These are phyloP conservation scores for Hypoxylon intermedium DNA, from an alignment of 495 filamentous ascomycete species.

Conservation along the genomic window DNA sequence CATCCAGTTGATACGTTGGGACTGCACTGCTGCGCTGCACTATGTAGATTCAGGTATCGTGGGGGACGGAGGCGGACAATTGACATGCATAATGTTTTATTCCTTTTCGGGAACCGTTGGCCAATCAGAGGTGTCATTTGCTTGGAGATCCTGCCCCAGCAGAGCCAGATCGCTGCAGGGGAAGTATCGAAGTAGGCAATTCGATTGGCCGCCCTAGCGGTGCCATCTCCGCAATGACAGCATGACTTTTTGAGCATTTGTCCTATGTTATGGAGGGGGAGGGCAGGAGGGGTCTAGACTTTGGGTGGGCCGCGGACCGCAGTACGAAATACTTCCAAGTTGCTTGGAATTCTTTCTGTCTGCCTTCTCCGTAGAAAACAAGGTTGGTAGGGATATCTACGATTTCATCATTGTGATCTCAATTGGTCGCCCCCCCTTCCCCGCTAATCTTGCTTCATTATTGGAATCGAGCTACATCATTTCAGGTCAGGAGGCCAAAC, in stretches of 20 bases:
- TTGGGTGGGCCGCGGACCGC: too few species aligned
- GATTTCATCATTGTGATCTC: conserved; percentile 34
- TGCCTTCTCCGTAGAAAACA: neutral
- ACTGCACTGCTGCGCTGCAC: neutral
- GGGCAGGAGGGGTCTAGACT: conserved; percentile 24
- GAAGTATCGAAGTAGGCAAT: neutral
- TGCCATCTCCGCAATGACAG: conserved; percentile 27
- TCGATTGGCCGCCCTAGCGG: conserved; percentile 5
- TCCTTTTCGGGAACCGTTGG: conserved; percentile 27
- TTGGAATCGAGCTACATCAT: conserved; percentile 19
- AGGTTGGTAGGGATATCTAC: neutral
- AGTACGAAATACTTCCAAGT: neutral
- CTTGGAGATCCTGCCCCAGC: conserved; percentile 17
- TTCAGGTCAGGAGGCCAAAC: neutral
- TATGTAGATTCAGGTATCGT: conserved; percentile 17
- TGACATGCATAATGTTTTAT: conserved; percentile 24
- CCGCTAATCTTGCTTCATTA: conserved; percentile 20
- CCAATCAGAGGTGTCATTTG: conserved; percentile 17
- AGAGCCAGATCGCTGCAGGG: conserved; percentile 24
- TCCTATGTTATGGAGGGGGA: conserved; percentile 25
- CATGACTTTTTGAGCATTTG: conserved; percentile 33
- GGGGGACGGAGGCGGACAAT: conserved; percentile 10
- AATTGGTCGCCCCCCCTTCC: conserved; percentile 15
- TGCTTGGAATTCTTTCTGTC: neutral
- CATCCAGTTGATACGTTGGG: conserved; percentile 8